Base-by-base conservation (phyloP, 176 grass and related monocot species). In the maize (Zea mays) region DNA sequence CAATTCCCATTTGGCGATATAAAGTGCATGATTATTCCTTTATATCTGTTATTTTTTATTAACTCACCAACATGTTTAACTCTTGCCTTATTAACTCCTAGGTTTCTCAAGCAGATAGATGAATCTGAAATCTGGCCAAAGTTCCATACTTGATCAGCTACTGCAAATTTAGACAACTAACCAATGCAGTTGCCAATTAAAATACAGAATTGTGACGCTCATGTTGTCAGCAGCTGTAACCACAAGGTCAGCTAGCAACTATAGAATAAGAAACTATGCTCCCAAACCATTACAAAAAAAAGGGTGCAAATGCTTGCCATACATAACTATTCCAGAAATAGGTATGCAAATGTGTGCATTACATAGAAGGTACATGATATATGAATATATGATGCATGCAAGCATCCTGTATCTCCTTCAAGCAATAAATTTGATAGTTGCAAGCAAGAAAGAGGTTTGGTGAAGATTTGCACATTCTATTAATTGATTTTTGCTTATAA, bases 11-110 rank as follows among this genome's bases (percentile, higher is more conserved):
- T 43, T 76, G 16, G 40, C 12, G 12, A 67, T 45, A 73, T 45
- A 67, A 68, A 66, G 17, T 9, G 41, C 52, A 10, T n/a, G 34
- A 63, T 16, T 34, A 0, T 60, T 59, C 48, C 1, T 48, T 59
- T 62, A 74, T 67, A 17, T 59, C 33, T 7, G 20, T n/a, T 13
- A 17, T 34, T 69, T 79, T 73, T 79, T 73, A 3, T 57, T 5
- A 65, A 37, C 39, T 27, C 17, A 35, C 11, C 11, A 66, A 79
- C 19, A 79, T 63, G 7, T 35, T 75, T 47, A 72, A 55, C 52
- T 69, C 12, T 65, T 16, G 1, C 34, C 37, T 41, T 67, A 47
- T 47, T 20, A 2, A 27, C 16, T 46, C 16, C 2, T 45, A 56
- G 36, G 55, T 21, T 35, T 77, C 58, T 79, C 58, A 1, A 79